phyloP scores from a whole-genome alignment of 495 filamentous ascomycete genomes.

The Neurospora cerealis region DNA sequence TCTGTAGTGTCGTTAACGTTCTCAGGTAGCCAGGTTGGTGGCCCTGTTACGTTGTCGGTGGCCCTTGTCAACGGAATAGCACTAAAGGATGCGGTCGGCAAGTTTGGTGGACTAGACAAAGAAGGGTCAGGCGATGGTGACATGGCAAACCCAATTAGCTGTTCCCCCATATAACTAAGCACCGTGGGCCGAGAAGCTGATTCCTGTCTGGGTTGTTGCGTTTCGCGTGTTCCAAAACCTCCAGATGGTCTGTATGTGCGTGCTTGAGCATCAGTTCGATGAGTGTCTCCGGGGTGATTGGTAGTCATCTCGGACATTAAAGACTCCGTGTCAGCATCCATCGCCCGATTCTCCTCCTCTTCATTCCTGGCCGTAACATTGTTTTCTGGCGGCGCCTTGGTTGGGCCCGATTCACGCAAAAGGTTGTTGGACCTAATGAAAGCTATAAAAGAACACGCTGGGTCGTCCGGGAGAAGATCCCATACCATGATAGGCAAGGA shows the following conservation, averaged over 20 bases:
- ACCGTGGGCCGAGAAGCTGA: not conserved
- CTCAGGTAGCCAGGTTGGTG: not conserved
- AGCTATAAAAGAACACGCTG: constrained; percentile 40
- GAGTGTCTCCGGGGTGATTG: not conserved
- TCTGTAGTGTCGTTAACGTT: not conserved
- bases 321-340: constrained; percentile 18
- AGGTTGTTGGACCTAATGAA: constrained; percentile 43
- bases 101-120: not conserved
- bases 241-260: not conserved
- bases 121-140: not conserved
- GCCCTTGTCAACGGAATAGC: not conserved
- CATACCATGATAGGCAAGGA: constrained; percentile 43
- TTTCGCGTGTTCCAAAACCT: not conserved
- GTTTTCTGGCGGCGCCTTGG: not conserved
- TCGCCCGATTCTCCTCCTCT: not conserved
- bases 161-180: not conserved
- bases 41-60: not conserved
- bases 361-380: not conserved
- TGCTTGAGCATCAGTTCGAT: not conserved
- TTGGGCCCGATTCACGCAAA: not conserved
- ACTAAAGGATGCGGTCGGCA: not conserved
- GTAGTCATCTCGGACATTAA: constrained; percentile 12
- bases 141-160: not conserved
- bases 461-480: constrained; percentile 41
- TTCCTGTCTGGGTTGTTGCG: not conserved